phyloP scores from a whole-genome alignment of 352 stramenopile species.

The Phytophthora uliginosa region DNA sequence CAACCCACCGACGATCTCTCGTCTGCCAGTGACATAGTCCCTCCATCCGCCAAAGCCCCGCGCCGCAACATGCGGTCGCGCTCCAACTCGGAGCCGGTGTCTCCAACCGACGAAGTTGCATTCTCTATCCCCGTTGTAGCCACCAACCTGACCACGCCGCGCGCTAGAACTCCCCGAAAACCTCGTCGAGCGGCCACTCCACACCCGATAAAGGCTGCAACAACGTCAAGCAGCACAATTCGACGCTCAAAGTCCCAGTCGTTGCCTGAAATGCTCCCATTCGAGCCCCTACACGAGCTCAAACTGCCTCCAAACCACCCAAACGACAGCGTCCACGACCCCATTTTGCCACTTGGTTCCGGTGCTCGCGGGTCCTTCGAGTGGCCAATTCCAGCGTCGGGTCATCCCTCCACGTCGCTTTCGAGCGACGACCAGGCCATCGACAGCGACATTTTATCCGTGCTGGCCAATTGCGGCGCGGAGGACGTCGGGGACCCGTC shows the following conservation, averaged over 20 bases:
- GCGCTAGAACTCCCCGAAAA: constrained; percentile 40
- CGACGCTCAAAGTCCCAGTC: constrained; percentile 77
- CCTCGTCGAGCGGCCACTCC: constrained; percentile 45
- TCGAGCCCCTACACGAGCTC: constrained; percentile 39
- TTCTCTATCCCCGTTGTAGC: background rate
- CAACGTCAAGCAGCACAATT: constrained; percentile 7
- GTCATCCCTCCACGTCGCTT: constrained; percentile 36
- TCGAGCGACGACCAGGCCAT: constrained; percentile 76
- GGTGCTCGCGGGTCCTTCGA: constrained; percentile 38
- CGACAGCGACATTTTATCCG: constrained; percentile 81
- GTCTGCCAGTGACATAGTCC: constrained; percentile 3
- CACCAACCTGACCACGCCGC: background rate
- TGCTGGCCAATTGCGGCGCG: constrained; percentile 63
- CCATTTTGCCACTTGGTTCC: constrained; percentile 33
- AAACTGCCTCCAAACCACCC: constrained; percentile 39
- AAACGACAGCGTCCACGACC: constrained; percentile 46
- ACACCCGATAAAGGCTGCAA: constrained; percentile 33
- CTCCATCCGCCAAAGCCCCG: constrained; percentile 38
- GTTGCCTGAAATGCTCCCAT: constrained; percentile 42
- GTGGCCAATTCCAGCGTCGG: constrained; percentile 36
- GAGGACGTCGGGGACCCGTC: constrained; percentile 46
- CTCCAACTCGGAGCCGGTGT: constrained; percentile 85
- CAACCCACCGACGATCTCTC: background rate
- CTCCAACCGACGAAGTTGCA: constrained; percentile 3
- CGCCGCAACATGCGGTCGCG: constrained; percentile 59